Percentiles rank a stretch among this genome's conserved stretches.
Conservation (phyloP, 2,329 filamentous ascomycete genomes). For the Neonectria sp. region DNA sequence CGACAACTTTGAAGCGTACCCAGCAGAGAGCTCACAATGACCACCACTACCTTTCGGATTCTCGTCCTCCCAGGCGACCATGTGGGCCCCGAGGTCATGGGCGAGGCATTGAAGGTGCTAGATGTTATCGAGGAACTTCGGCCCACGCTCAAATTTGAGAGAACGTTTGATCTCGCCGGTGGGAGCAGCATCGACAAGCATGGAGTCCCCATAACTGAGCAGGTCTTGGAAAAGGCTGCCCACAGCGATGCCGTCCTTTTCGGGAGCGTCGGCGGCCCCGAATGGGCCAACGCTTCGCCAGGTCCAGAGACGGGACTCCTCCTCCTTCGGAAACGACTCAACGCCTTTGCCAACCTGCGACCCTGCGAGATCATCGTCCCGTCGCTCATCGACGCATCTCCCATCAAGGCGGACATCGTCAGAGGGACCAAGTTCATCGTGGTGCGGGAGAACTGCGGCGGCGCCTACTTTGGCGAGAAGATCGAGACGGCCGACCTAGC, state of each 20-base stretch:
- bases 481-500: conserved; percentile 59
- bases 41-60: conserved; percentile 47
- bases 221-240: conserved; percentile 58
- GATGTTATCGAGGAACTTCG: conserved; percentile 55
- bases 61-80: conserved; percentile 63
- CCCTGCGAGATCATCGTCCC: conserved; percentile 63
- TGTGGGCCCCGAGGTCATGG: conserved; percentile 63
- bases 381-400: conserved; percentile 56
- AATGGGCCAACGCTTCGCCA: conserved; percentile 58
- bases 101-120: conserved; percentile 63
- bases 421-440: conserved; percentile 64
- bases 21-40: conserved; percentile 6
- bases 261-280: conserved; percentile 63
- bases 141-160: conserved; percentile 49
- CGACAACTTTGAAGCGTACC: background rate
- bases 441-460: conserved; percentile 65
- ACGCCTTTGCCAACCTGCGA: conserved; percentile 66
- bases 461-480: conserved; percentile 66
- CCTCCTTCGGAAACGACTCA: conserved; percentile 56
- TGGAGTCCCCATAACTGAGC: conserved; percentile 60
- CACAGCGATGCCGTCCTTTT: conserved; percentile 62
- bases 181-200: conserved; percentile 61
- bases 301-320: conserved; percentile 63
- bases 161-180: conserved; percentile 48
- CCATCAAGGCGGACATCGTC: conserved; percentile 62